phyloP scores from a whole-genome alignment of 2,329 filamentous ascomycete species.

The Aspergillus sergii region DNA sequence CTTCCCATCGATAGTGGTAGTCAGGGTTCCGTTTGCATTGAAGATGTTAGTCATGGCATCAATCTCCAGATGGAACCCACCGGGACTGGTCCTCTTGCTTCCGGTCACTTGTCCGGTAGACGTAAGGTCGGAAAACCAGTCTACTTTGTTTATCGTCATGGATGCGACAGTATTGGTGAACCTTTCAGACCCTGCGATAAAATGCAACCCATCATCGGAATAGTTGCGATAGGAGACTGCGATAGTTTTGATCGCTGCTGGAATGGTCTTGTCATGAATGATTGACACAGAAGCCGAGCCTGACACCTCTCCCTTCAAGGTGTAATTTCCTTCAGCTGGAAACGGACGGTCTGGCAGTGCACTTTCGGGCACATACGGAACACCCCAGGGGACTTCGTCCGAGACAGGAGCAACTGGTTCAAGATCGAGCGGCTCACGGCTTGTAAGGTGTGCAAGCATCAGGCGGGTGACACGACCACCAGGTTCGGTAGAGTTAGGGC shows the following conservation, averaged over 20 bases:
- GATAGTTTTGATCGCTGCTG: constrained; percentile 26
- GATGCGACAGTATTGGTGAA: constrained; percentile 29
- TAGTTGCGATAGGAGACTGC: constrained; percentile 40
- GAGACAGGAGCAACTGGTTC: constrained; percentile 28
- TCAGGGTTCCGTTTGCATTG: constrained; percentile 45
- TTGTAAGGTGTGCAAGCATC: constrained; percentile 46
- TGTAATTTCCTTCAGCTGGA: constrained; percentile 18
- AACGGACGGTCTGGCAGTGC: constrained; percentile 2
- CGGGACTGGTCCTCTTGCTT: constrained; percentile 43
- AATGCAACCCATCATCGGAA: constrained; percentile 38
- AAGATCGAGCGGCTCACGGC: constrained; percentile 29
- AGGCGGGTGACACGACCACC: constrained; percentile 44
- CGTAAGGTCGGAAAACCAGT: constrained; percentile 45
- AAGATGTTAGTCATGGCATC: constrained; percentile 45
- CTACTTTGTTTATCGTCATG: constrained; percentile 30
- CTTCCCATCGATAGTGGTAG: constrained; percentile 40
- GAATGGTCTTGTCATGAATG: neutral
- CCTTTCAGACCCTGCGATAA: constrained; percentile 40
- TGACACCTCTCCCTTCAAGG: constrained; percentile 14
- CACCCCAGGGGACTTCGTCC: constrained; percentile 23
- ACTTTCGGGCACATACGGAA: constrained; percentile 11
- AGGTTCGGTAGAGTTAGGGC: constrained; percentile 42
- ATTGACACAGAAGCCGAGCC: constrained; percentile 17
- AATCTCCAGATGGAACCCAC: constrained; percentile 44
- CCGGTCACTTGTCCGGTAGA: constrained; percentile 33